Evolutionary conservation across 225 moss, liverwort and hornwort species (phyloP).

Genomic region (Physcomitrium patens): DNA sequence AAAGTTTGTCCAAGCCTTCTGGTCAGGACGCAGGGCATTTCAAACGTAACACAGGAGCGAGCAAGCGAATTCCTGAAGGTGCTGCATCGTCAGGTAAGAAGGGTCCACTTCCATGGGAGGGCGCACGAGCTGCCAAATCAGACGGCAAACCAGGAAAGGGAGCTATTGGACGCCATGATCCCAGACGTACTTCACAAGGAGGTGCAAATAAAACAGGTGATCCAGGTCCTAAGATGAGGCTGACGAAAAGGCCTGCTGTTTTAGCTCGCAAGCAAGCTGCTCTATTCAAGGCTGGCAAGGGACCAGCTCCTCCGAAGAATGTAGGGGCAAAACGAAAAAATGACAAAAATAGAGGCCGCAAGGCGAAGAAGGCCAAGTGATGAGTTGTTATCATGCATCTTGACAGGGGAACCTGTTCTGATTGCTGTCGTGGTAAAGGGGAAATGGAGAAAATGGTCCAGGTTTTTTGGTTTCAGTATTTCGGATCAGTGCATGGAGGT

Average conservation of each 20-base stretch:
- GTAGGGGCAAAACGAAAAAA: slow-evolving; percentile 55
- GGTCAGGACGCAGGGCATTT: slow-evolving; percentile 19
- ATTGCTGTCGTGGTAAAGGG: slow-evolving; percentile 51
- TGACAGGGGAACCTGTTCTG: slow-evolving; percentile 51
- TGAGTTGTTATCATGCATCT: slow-evolving; percentile 28
- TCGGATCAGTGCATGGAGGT: slow-evolving; percentile 41
- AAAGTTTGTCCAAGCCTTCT: slow-evolving; percentile 22
- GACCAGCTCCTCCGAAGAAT: slow-evolving; percentile 47
- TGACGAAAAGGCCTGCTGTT: slow-evolving; percentile 79
- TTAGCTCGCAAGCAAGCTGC: slow-evolving; percentile 81
- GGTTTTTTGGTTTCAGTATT: slow-evolving; percentile 58
- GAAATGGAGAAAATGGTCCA: slow-evolving; percentile 74
- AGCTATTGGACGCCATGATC: slow-evolving; percentile 35
- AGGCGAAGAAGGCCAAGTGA: slow-evolving; percentile 45
- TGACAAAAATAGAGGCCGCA: slow-evolving; percentile 48
- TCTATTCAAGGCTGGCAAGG: slow-evolving; percentile 58
- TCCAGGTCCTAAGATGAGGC: slow-evolving; percentile 48
- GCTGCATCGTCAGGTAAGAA: slow-evolving; percentile 31
- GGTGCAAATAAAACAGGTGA: slow-evolving; percentile 40
- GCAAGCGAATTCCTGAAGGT: slow-evolving; percentile 41
- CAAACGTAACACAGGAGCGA: slow-evolving; percentile 19
- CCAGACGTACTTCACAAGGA: slow-evolving; percentile 34
- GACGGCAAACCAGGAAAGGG: slow-evolving; percentile 77
- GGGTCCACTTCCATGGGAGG: slow-evolving; percentile 80
- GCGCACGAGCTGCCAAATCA: slow-evolving; percentile 68